phyloP scores from a whole-genome alignment of 441 rosid species.

The Omphalea diandra region DNA sequence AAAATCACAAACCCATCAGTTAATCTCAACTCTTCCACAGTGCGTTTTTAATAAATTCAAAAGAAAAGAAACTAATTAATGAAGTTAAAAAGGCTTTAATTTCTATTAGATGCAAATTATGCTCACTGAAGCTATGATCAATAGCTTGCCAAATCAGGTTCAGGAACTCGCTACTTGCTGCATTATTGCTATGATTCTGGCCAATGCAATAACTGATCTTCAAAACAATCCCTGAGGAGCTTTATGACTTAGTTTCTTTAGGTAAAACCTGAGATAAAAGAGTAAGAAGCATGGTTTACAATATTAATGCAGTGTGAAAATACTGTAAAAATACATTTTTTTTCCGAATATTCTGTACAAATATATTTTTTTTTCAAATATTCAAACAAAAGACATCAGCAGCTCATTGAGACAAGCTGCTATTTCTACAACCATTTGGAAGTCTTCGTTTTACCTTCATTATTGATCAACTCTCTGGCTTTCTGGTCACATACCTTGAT shows the following conservation, averaged over 20 bases:
- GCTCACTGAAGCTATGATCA: conserved; percentile 1
- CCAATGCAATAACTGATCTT: not conserved
- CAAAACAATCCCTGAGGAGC: not conserved
- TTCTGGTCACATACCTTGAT: not conserved
- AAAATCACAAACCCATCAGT: too few species aligned
- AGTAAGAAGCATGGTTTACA: too few species aligned
- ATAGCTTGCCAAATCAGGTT: not conserved
- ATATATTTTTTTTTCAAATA: not conserved
- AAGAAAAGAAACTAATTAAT: not conserved
- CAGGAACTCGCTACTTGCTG: not conserved
- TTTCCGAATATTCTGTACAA: too few species aligned
- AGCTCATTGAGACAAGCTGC: not conserved
- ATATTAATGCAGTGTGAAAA: not conserved
- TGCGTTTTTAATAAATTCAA: not conserved
- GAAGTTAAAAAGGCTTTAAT: not conserved
- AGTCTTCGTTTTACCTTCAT: not conserved
- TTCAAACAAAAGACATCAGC: not conserved
- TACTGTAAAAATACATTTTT: not conserved
- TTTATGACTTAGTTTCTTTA: not conserved
- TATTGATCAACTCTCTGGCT: not conserved
- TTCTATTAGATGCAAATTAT: conserved; percentile 1
- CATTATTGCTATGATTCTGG: not conserved
- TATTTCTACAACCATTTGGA: not conserved
- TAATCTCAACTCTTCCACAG: not conserved
- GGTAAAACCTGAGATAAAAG: not conserved